Conservation (phyloP, 2,329 filamentous ascomycete genomes). For the Ophiocordyceps camponoti-leonardi region DNA sequence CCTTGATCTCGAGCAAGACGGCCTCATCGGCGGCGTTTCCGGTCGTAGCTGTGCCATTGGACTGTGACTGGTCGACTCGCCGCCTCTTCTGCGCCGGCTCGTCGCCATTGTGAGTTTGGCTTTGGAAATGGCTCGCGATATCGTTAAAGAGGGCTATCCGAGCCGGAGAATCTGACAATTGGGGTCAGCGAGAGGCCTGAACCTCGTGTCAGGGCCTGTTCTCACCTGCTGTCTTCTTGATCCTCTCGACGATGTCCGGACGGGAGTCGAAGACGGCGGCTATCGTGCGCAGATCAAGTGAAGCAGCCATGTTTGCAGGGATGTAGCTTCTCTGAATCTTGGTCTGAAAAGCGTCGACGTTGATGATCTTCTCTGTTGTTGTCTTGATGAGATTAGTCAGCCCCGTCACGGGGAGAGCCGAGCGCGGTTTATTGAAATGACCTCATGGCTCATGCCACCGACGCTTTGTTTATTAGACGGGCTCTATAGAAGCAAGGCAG, state of each 20-base stretch:
- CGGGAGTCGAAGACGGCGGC: conserved; percentile 34
- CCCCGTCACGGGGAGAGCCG: too few relatives aligned
- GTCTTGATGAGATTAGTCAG: too few relatives aligned
- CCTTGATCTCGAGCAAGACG: conserved; percentile 42
- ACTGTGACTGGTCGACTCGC: conserved; percentile 26
- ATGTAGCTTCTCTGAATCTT: neutral
- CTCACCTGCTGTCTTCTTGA: conserved; percentile 35
- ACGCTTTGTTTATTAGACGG: too few relatives aligned
- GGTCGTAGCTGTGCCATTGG: conserved; percentile 4
- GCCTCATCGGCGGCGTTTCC: conserved; percentile 27
- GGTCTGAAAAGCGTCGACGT: neutral
- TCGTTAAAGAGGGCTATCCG: conserved; percentile 37
- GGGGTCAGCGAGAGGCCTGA: conserved; percentile 1
- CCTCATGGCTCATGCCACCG: neutral
- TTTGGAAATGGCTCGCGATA: conserved; percentile 32
- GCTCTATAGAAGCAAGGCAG: neutral
- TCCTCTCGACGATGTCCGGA: conserved; percentile 37
- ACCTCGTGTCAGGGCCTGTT: neutral
- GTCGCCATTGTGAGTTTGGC: conserved; percentile 20
- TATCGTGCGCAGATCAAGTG: conserved; percentile 32
- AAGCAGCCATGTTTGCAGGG: conserved; percentile 17
- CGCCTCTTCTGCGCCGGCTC: conserved; percentile 35
- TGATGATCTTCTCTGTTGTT: neutral
- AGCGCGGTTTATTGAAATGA: neutral
- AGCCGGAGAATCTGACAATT: conserved; percentile 28